Evolutionary conservation across 2,329 filamentous ascomycete genomes (phyloP), one percentile per base, ranked within the genome.

Genomic region (Phoma sp.): DNA sequence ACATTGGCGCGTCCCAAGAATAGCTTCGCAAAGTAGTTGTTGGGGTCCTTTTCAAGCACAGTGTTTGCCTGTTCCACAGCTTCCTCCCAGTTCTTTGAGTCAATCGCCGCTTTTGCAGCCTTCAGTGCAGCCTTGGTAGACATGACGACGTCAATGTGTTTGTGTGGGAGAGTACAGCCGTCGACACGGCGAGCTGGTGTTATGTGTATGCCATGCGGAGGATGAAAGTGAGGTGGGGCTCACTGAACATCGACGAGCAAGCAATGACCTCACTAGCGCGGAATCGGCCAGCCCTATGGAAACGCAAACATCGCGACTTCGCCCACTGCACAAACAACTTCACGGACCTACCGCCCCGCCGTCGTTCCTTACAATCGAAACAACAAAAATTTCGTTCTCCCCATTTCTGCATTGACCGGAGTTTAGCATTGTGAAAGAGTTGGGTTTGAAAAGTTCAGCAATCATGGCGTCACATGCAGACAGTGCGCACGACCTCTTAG

Each of bases 21-120:
- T n/a, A 98, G 83, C 61, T 91, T 85, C 84, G 87, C 92, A 74
- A 93, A 91, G 75, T 96, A 95, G 73, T 89, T 96, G 59, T 87
- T 84, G 2, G 87, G 78, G 57, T 97, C 92, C 60, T 84, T 84
- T 47, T 87, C 81, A 40, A 96, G 78, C 30, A 96, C 80, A 23
- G 84, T 83, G 56, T 86, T 82, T 4, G 91, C 87, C 71, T 92
- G 86, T 25, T 84, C 78, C 43, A 88, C 82, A 36, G 89, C 92
- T 67, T 90, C 87, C 56, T 89, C 88, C 79, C 88, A 96, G 68
- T 95, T 89, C 66, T 90, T 84, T 56, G 87, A 83, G 69, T 91
- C 90, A 62, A 96, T 83, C 39, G 89, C 87, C 60, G 90, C 84
- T 70, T 89, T 90, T 61, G 95, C 89, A 62, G 88, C 86, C 78